These are phyloP conservation scores for Barnettozyma botsteinii DNA, from an alignment of 805 yeast genomes.

Conservation along the genomic window DNA sequence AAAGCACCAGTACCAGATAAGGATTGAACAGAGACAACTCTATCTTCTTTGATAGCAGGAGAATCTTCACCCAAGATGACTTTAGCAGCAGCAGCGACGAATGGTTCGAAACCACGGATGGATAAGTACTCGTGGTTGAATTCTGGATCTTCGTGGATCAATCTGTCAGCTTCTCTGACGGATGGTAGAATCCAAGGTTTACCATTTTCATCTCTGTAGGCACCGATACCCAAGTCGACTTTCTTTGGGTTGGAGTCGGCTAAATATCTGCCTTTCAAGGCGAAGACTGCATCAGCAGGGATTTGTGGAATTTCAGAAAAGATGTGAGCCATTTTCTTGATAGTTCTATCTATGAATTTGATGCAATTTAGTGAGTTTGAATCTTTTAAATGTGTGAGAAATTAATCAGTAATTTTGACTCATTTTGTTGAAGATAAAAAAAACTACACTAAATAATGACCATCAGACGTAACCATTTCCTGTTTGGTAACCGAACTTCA, in stretches of 20 bases:
- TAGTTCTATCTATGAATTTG: too few relatives aligned
- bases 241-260: conserved; percentile 56
- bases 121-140: conserved; percentile 86
- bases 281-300: conserved; percentile 87
- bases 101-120: conserved; percentile 69
- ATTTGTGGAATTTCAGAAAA: conserved; percentile 50
- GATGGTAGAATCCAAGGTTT: conserved; percentile 70
- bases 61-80: conserved; percentile 65
- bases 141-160: conserved; percentile 49
- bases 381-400: too few relatives aligned
- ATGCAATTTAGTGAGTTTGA: too few relatives aligned
- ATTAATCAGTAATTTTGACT: not conserved
- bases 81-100: conserved; percentile 65
- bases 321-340: conserved; percentile 24
- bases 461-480: too few relatives aligned
- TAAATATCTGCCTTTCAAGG: conserved; percentile 60
- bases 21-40: conserved; percentile 64
- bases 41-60: conserved; percentile 39
- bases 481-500: too few relatives aligned
- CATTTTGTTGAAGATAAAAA: too few relatives aligned
- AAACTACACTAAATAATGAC: too few relatives aligned
- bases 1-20: conserved; percentile 89
- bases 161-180: conserved; percentile 61
- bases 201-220: conserved; percentile 63
- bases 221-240: conserved; percentile 85